Evolutionary conservation across 768 basidiomycete genomes (phyloP), one percentile per base, ranked within the genome.

Genomic region (Boletus sp.): DNA sequence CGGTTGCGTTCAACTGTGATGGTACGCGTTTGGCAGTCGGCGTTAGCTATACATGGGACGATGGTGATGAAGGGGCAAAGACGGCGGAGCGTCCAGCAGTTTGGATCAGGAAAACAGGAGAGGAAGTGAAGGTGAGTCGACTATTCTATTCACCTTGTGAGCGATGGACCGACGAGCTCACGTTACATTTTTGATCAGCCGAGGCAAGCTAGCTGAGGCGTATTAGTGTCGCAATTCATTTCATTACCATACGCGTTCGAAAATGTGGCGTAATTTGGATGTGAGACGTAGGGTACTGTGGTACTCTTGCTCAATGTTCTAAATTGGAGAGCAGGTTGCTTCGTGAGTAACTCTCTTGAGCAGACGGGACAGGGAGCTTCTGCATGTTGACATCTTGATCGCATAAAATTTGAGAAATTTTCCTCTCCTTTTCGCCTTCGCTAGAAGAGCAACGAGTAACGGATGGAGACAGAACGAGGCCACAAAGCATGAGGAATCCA

Each of bases 1-100:
- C 87, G 0, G 76, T 94, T 40, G 83, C 89, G 1, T 96, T 95
- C 73, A 92, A 87, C 58, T 85, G 83, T 28, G 90, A 94, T 59
- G 94, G 94, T 1, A 81, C 83, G 36, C 86, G 86, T 58, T 74
- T 96, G 17, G 94, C 91, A 2, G 80, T 94, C n/a, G 94, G 84
- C 0, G 83, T 86, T 7, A 88, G 92, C 57, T 94, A 95, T 75
- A 91, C 88, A 11, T 94, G 92, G 88, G 94, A 96, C 63, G 86
- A 92, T 55, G 91, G 91, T 0, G 86, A 94, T 56, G 79, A 81
- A 40, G 89, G 88, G 10, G 73, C 81, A 36, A 89, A 84, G 70
- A 80, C 81, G 37, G 82, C 84, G 15, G 81, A 84, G 55, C 73
- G 82, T 8, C 87, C 88, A 0, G 78, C 79, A 52, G 72, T 92